These are phyloP conservation scores for Cymbopogon citratus DNA, from an alignment of 176 grass and related monocot genomes.

Conservation along the genomic window DNA sequence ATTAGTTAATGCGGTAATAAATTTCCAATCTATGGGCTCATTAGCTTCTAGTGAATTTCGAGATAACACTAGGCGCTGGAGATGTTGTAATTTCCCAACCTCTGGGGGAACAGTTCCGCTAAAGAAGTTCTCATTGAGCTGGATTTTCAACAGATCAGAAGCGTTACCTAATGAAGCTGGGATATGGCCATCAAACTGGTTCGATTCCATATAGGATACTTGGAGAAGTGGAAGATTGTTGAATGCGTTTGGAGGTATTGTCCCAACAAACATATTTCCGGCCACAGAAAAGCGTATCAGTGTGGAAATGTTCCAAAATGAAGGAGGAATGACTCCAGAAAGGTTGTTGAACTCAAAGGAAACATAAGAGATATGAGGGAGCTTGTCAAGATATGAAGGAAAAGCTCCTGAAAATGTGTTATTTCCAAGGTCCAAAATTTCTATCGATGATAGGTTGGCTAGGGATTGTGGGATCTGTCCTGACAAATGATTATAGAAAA, in stretches of 20 bases:
- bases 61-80: neutral
- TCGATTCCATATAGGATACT: neutral
- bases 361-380: neutral
- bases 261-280: neutral
- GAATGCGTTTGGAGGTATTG: neutral
- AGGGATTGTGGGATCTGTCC: constrained; percentile 25
- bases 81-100: neutral
- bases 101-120: neutral
- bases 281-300: neutral
- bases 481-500: neutral
- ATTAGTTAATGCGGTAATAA: neutral
- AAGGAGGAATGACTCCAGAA: constrained; percentile 14
- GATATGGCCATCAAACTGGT: neutral
- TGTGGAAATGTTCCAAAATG: constrained; percentile 33
- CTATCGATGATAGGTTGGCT: neutral
- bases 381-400: neutral
- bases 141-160: neutral
- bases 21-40: neutral
- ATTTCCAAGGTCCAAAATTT: neutral
- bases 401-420: constrained; percentile 15
- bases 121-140: neutral
- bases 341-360: constrained; percentile 2
- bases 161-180: neutral
- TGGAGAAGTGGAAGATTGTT: neutral
- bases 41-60: neutral